These are phyloP conservation scores for Carpinus fangiana DNA, from an alignment of 306 rosid genomes.

Conservation along the genomic window DNA sequence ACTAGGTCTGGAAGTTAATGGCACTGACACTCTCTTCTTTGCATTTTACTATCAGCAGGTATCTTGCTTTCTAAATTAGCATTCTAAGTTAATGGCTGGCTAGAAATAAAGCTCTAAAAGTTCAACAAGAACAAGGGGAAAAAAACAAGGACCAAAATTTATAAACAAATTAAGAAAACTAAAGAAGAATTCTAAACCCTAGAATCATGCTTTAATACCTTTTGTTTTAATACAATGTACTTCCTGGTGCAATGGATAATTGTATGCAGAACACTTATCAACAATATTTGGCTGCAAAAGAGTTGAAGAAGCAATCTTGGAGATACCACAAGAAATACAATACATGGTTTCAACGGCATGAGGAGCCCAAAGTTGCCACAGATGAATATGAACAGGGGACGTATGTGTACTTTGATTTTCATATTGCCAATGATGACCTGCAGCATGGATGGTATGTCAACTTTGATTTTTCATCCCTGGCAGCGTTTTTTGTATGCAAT, in stretches of 20 bases:
- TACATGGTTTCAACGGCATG: constrained; percentile 98
- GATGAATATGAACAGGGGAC: constrained; percentile 98
- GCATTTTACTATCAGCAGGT: constrained; percentile 98
- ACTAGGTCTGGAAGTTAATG: constrained; percentile 59
- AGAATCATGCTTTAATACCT: background rate
- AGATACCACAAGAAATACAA: constrained; percentile 93
- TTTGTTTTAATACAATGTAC: background rate
- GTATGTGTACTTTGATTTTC: constrained; percentile 92
- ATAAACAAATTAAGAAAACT: too few relatives aligned
- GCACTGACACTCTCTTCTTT: constrained; percentile 87
- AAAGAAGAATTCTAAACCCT: too few relatives aligned
- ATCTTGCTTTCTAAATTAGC: constrained; percentile 8
- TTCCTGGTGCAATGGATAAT: constrained; percentile 8
- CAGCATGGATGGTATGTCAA: constrained; percentile 89
- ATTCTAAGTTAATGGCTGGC: too few relatives aligned
- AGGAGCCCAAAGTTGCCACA: constrained; percentile 97
- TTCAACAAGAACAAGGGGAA: too few relatives aligned
- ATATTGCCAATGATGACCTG: constrained; percentile 76
- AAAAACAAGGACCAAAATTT: too few relatives aligned
- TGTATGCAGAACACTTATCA: constrained; percentile 85
- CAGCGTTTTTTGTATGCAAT: constrained; percentile 13
- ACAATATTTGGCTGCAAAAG: constrained; percentile 97
- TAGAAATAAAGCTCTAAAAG: too few relatives aligned
- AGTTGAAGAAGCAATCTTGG: constrained; percentile 98
- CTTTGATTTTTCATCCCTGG: background rate